Percentiles rank a stretch among this genome's conserved stretches.
These are phyloP conservation scores for Entophlyctis luteolus DNA, from an alignment of 192 early-diverging fungal species.

Conservation along the genomic window DNA sequence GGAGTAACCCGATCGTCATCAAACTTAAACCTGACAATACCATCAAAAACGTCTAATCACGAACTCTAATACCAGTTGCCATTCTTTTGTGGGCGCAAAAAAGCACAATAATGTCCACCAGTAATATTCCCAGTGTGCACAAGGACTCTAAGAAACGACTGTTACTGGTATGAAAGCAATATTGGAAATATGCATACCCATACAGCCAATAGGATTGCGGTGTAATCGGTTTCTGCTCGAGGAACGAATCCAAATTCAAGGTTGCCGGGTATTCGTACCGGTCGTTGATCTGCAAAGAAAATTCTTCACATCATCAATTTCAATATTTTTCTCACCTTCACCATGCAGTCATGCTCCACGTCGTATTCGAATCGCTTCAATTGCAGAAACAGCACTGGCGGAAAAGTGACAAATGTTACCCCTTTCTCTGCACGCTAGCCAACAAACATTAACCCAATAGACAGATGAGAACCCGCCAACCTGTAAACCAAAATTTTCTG, in stretches of 20 bases:
- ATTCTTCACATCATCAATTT: too few relatives aligned
- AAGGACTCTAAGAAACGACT: constrained; percentile 64
- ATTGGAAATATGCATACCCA: constrained; percentile 57
- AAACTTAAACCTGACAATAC: constrained; percentile 69
- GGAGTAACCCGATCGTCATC: constrained; percentile 93
- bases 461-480: background rate
- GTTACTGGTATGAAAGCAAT: background rate
- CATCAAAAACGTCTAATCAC: too few relatives aligned
- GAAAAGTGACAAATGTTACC: constrained; percentile 87
- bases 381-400: constrained; percentile 92
- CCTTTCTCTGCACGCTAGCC: constrained; percentile 95
- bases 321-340: constrained; percentile 63
- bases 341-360: constrained; percentile 78
- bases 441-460: background rate
- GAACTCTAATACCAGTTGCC: too few relatives aligned
- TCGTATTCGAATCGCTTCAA: constrained; percentile 99
- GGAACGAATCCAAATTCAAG: constrained; percentile 82
- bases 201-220: constrained; percentile 79
- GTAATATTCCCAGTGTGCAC: constrained; percentile 91
- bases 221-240: constrained; percentile 44
- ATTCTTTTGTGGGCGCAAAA: constrained; percentile 75
- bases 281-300: constrained; percentile 96
- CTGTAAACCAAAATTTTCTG: constrained; percentile 78
- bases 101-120: constrained; percentile 91
- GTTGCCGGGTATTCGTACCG: constrained; percentile 89